Conservation (phyloP, 768 basidiomycete species). For the Lactifluus piperatus region DNA sequence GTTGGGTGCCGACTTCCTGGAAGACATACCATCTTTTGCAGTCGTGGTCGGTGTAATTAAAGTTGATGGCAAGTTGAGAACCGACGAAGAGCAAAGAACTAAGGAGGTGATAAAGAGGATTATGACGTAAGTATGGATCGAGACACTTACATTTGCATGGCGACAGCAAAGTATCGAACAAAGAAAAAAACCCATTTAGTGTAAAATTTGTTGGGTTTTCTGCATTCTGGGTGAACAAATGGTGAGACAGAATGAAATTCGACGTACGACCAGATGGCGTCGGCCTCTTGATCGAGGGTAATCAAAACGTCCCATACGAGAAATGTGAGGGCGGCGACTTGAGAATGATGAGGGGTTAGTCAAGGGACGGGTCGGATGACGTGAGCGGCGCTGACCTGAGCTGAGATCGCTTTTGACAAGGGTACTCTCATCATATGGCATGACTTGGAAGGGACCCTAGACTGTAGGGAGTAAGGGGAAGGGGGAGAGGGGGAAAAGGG, state of each 20-base stretch:
- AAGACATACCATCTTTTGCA: slow-evolving; percentile 17
- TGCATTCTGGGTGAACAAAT: slow-evolving; percentile 1
- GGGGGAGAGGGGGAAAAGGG: neutral
- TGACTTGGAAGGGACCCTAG: neutral
- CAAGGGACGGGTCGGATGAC: neutral
- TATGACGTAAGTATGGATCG: neutral
- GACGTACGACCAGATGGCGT: slow-evolving; percentile 28
- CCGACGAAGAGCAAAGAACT: slow-evolving; percentile 18
- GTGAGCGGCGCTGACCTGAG: neutral
- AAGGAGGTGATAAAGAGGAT: neutral
- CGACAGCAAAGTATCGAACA: slow-evolving; percentile 17
- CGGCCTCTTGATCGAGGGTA: slow-evolving; percentile 23
- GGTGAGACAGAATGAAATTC: neutral
- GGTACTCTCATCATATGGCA: neutral
- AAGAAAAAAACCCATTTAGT: slow-evolving; percentile 27
- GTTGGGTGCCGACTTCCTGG: slow-evolving; percentile 15
- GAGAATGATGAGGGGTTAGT: too few relatives aligned
- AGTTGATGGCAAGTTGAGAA: neutral
- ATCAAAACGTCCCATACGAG: slow-evolving; percentile 26
- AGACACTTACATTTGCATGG: slow-evolving; percentile 17
- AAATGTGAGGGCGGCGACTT: slow-evolving; percentile 25
- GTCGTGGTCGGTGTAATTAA: slow-evolving; percentile 20
- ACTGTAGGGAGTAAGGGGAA: too few relatives aligned
- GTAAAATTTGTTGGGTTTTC: slow-evolving; percentile 20
- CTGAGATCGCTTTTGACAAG: neutral